These are phyloP conservation scores for Leccinum solheimii DNA, from an alignment of 1,284 basidiomycete species.

Conservation along the genomic window DNA sequence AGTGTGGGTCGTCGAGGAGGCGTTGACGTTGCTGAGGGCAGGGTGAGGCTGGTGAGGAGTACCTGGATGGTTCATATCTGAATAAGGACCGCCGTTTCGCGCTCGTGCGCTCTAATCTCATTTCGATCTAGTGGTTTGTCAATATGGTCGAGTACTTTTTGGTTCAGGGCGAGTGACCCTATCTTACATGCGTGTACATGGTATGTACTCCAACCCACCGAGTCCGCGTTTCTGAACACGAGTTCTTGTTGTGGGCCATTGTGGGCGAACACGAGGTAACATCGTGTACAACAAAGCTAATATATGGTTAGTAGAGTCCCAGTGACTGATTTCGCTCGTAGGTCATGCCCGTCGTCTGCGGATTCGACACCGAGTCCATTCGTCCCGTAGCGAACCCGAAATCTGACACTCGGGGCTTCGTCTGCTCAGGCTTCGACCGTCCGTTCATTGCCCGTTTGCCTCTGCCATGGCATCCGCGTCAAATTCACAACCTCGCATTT, in stretches of 20 bases:
- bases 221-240: too few relatives aligned
- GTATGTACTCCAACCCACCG: too few relatives aligned
- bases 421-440: slow-evolving; percentile 4
- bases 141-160: not conserved
- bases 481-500: slow-evolving; percentile 8
- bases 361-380: slow-evolving; percentile 15
- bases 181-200: too few relatives aligned
- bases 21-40: slow-evolving; percentile 38
- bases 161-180: too few relatives aligned
- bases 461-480: slow-evolving; percentile 20
- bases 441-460: slow-evolving; percentile 16
- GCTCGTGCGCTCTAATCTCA: not conserved
- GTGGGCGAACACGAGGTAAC: too few relatives aligned
- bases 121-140: not conserved
- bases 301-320: too few relatives aligned
- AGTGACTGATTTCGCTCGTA: not conserved
- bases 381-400: not conserved
- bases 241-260: too few relatives aligned
- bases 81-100: not conserved
- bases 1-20: slow-evolving; percentile 61
- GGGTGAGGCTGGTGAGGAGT: not conserved
- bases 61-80: not conserved
- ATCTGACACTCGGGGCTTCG: slow-evolving; percentile 7
- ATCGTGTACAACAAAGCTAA: too few relatives aligned
- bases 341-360: slow-evolving; percentile 9